Evolutionary conservation across 495 filamentous ascomycete species (phyloP), one percentile per base, ranked within the genome.

Genomic region (Tetracladium setigerum): DNA sequence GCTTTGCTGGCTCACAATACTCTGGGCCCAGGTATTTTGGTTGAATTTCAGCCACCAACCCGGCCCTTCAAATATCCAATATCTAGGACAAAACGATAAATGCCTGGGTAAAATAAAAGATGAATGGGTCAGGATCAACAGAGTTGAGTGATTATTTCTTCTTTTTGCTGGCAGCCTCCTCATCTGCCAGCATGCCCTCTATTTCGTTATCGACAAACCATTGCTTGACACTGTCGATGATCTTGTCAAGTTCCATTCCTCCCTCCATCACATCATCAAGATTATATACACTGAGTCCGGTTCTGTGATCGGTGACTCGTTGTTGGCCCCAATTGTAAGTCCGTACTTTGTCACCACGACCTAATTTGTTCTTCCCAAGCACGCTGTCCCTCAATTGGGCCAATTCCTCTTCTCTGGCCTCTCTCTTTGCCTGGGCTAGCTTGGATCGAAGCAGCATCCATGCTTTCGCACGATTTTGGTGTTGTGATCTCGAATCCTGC

Each of bases 291-390:
- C 84, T 89, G 27, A 87, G 60, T 2, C 90, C 91, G 60, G 82
- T 87, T 22, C 92, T 72, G 65, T 98, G 92, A 69, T 98, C 92
- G 2, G 92, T 96, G 52, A 94, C 89, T 41, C 92, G 74, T 64
- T 89, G 87, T 66, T 98, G 94, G 30, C 78, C 78, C 70, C 82
- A 98, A 67, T 97, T 95, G 62, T 98, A 98, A 2, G 92, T 98
- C 51, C 92, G 69, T 51, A 98, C 78, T 67, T 98, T 98, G 64
- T 96, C 88, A 18, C 86, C 86, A 38, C 94, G 79, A 18, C 89
- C 89, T 70, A 88, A 87, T 50, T 81, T 84, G 43, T 90, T 79
- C 51, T 87, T 84, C 3, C 85, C 78, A 51, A 91, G 73, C 30
- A 79, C 83, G 39, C 84, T 84, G 59, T 84, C 76, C 43, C 89